Evolutionary conservation across 345 rosid genomes (phyloP).

Genomic region (Heritiera littoralis): DNA sequence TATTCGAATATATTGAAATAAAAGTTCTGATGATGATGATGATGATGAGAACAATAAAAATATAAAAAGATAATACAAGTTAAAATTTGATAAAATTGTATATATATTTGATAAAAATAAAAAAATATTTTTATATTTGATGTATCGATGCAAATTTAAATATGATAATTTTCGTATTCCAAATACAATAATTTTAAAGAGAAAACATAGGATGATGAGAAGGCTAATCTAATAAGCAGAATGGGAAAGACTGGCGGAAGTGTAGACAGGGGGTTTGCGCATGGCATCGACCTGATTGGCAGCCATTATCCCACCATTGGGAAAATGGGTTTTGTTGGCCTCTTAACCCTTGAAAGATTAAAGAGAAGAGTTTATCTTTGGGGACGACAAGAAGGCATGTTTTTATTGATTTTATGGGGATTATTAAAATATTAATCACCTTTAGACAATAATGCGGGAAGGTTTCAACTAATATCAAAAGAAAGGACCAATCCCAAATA

Average conservation of each 20-base stretch:
- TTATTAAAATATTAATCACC: constrained; percentile 19
- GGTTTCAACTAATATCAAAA: constrained; percentile 43
- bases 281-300: constrained; percentile 37
- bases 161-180: no score
- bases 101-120: no score
- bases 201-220: background rate
- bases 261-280: constrained; percentile 29
- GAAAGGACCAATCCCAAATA: background rate
- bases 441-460: constrained; percentile 32
- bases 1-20: no score
- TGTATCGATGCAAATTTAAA: no score
- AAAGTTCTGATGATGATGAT: no score
- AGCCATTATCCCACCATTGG: constrained; percentile 41
- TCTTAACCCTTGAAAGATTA: constrained; percentile 35
- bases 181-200: no score
- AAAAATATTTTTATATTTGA: no score
- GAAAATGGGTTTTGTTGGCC: constrained; percentile 53
- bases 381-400: constrained; percentile 37
- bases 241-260: constrained; percentile 27
- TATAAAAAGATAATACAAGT: no score
- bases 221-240: constrained; percentile 20
- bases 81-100: no score
- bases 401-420: constrained; percentile 24
- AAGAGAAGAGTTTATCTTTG: constrained; percentile 20
- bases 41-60: no score